Conservation (phyloP, 2,329 filamentous ascomycete species). For the Venturia aucupariae region DNA sequence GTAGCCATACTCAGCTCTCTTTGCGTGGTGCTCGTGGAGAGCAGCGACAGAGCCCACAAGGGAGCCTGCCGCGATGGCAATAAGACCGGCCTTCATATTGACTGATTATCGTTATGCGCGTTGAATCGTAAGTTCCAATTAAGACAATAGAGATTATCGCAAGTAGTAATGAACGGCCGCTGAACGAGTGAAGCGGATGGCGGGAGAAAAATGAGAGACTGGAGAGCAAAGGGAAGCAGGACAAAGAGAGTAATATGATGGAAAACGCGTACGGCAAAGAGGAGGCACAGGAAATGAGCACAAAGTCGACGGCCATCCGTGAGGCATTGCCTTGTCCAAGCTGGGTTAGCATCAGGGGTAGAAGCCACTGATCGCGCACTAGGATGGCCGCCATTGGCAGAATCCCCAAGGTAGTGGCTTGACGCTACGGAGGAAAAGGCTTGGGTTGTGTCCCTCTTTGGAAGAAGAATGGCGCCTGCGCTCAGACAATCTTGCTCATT, state of each 20-base stretch:
- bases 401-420: background rate
- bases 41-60: slow-evolving; percentile 43
- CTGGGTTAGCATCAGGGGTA: slow-evolving; percentile 6
- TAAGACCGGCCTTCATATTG: slow-evolving; percentile 62
- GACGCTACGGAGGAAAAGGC: background rate
- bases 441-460: background rate
- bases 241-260: slow-evolving; percentile 19
- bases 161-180: slow-evolving; percentile 61
- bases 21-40: slow-evolving; percentile 50
- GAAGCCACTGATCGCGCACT: slow-evolving; percentile 1
- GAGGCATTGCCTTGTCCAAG: background rate
- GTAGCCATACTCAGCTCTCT: slow-evolving; percentile 4
- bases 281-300: slow-evolving; percentile 13
- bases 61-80: slow-evolving; percentile 51
- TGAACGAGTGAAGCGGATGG: slow-evolving; percentile 78
- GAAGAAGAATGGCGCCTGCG: background rate
- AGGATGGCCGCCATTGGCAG: background rate
- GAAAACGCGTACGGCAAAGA: slow-evolving; percentile 18
- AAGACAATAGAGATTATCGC: slow-evolving; percentile 22
- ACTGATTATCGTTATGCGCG: slow-evolving; percentile 7
- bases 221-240: slow-evolving; percentile 24
- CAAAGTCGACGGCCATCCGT: slow-evolving; percentile 2
- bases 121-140: slow-evolving; percentile 11
- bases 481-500: background rate
- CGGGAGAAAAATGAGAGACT: slow-evolving; percentile 34